Conservation (phyloP, 257 asterid genomes). For the Lithospermum erythrorhizon region DNA sequence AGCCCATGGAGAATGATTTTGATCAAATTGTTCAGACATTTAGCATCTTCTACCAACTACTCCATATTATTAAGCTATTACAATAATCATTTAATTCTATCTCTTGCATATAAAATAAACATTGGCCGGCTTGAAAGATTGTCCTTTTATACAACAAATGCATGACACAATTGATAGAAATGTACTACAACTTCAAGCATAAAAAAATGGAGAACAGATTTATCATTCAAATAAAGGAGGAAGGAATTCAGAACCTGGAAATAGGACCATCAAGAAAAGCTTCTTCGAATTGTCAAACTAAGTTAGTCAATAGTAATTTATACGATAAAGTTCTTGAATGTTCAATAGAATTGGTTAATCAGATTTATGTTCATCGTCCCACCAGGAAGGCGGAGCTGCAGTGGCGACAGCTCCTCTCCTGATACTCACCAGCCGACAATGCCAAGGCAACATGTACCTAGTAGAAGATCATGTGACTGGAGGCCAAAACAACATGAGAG, state of each 20-base stretch:
- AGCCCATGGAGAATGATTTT: not conserved
- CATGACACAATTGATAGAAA: not conserved
- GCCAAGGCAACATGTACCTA: not conserved
- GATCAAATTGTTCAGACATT: not conserved
- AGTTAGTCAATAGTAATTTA: slow-evolving; percentile 4
- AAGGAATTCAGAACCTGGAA: not conserved
- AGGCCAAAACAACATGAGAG: not conserved
- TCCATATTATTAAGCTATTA: not conserved
- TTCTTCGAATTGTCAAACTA: not conserved
- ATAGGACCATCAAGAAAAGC: not conserved
- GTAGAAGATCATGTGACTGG: slow-evolving; percentile 3
- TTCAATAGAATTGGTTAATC: slow-evolving; percentile 11
- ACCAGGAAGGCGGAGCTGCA: not conserved
- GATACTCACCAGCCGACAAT: not conserved
- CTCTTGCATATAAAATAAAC: not conserved
- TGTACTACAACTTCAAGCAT: not conserved
- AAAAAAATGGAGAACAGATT: not conserved
- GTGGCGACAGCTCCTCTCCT: not conserved
- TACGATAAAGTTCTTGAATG: slow-evolving; percentile 16
- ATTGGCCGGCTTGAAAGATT: not conserved
- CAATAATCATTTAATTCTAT: not conserved
- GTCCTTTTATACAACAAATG: not conserved
- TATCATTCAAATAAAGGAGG: not conserved
- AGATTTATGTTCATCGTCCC: slow-evolving; percentile 10
- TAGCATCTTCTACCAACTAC: not conserved